These are phyloP conservation scores for Solanum chacoense DNA, from an alignment of 305 asterid genomes.

Conservation along the genomic window DNA sequence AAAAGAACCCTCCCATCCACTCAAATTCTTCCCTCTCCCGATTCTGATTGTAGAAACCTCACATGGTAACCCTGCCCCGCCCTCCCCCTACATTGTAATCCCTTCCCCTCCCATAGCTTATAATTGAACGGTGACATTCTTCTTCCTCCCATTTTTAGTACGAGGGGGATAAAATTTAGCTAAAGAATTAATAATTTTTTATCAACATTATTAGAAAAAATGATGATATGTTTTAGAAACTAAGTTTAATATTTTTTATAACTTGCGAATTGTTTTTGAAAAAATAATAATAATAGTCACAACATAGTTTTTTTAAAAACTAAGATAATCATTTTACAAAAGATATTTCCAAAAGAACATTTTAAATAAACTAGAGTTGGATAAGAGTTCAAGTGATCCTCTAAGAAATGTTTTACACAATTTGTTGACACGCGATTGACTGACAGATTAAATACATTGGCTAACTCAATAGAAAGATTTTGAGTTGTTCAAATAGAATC, in stretches of 20 bases:
- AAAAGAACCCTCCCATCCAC: neutral
- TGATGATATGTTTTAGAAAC: neutral
- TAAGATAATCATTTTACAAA: neutral
- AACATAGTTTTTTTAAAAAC: rapidly evolving
- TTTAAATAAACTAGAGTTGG: neutral
- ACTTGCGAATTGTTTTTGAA: neutral
- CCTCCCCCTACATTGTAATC: neutral
- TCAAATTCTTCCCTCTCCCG: neutral
- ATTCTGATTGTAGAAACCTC: neutral
- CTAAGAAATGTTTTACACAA: neutral
- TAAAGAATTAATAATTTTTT: too few relatives aligned
- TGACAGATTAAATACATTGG: too few relatives aligned
- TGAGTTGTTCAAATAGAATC: neutral
- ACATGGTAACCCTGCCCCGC: neutral
- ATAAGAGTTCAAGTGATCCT: neutral
- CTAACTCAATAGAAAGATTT: neutral
- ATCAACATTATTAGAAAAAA: too few relatives aligned
- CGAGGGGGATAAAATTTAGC: neutral
- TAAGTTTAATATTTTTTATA: too few relatives aligned
- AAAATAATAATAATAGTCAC: neutral
- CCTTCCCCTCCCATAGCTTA: too few relatives aligned
- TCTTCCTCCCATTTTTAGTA: neutral
- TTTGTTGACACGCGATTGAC: neutral
- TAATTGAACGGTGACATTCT: too few relatives aligned
- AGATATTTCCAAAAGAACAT: neutral